These are phyloP conservation scores for Geopyxis carbonaria DNA, from an alignment of 495 filamentous ascomycete species.

Conservation along the genomic window DNA sequence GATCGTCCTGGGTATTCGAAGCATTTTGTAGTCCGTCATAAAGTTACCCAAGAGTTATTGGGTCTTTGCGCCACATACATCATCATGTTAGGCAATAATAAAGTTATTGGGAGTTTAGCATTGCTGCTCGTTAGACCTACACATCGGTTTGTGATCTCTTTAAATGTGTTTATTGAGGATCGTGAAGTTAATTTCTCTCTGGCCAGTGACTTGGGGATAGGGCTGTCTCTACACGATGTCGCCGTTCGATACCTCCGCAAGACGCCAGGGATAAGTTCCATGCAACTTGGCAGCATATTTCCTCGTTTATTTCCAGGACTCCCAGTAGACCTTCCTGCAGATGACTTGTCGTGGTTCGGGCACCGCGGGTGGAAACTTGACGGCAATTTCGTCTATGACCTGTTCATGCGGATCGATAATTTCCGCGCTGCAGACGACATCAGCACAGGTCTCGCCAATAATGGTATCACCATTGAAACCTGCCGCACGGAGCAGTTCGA, in stretches of 20 bases:
- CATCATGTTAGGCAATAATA: slow-evolving; percentile 38
- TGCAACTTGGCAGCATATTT: slow-evolving; percentile 45
- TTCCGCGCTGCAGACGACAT: slow-evolving; percentile 30
- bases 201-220: slow-evolving; percentile 34
- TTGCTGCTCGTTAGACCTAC: slow-evolving; percentile 39
- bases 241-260: slow-evolving; percentile 36
- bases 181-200: not conserved
- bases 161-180: slow-evolving; percentile 5
- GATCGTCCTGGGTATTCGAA: slow-evolving; percentile 42
- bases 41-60: slow-evolving; percentile 32
- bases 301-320: slow-evolving; percentile 43
- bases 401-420: slow-evolving; percentile 37
- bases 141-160: slow-evolving; percentile 25
- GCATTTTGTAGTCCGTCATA: slow-evolving; percentile 44
- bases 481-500: slow-evolving; percentile 37
- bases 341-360: slow-evolving; percentile 40
- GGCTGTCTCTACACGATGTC: slow-evolving; percentile 39
- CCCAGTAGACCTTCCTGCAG: slow-evolving; percentile 27
- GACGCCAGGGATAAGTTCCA: slow-evolving; percentile 35
- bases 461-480: slow-evolving; percentile 29
- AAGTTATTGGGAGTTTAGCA: slow-evolving; percentile 41
- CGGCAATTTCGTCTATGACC: slow-evolving; percentile 35
- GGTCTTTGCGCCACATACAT: slow-evolving; percentile 45
- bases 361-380: slow-evolving; percentile 40
- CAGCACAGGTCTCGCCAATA: slow-evolving; percentile 24